These are phyloP conservation scores for Diaporthe destruens DNA, from an alignment of 2,329 filamentous ascomycete species.

Conservation along the genomic window DNA sequence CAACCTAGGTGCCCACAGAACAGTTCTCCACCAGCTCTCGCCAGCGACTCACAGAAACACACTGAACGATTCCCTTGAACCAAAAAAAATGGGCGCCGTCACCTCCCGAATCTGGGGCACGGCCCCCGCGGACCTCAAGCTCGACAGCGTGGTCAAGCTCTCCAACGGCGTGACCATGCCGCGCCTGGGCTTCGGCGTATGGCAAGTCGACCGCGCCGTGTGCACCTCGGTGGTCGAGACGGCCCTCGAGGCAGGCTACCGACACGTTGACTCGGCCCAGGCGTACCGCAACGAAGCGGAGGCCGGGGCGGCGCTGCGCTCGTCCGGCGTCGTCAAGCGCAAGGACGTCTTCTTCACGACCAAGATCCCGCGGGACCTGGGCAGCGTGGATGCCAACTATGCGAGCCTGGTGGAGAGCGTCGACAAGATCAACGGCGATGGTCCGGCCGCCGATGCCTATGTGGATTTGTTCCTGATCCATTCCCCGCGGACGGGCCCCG, in stretches of 20 bases:
- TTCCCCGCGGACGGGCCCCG: conserved; percentile 21
- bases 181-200: conserved; percentile 36
- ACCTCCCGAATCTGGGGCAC: conserved; percentile 30
- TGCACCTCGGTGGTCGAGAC: conserved; percentile 22
- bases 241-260: conserved; percentile 29
- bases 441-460: conserved; percentile 9
- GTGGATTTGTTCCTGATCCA: conserved; percentile 37
- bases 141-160: conserved; percentile 35
- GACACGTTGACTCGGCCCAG: conserved; percentile 34
- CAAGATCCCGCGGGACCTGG: conserved; percentile 31
- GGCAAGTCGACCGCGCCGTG: conserved; percentile 30
- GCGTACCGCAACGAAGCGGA: conserved; percentile 37
- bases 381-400: conserved; percentile 31
- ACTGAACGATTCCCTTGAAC: neutral
- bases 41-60: neutral
- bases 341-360: conserved; percentile 39
- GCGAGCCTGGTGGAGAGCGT: conserved; percentile 28
- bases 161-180: conserved; percentile 35
- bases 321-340: conserved; percentile 14
- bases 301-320: conserved; percentile 29
- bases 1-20: neutral
- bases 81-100: conserved; percentile 12
- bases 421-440: conserved; percentile 33
- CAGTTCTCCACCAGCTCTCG: neutral
- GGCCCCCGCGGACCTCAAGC: conserved; percentile 12